These are phyloP conservation scores for Rhazya stricta DNA, from an alignment of 257 asterid genomes.

Conservation along the genomic window DNA sequence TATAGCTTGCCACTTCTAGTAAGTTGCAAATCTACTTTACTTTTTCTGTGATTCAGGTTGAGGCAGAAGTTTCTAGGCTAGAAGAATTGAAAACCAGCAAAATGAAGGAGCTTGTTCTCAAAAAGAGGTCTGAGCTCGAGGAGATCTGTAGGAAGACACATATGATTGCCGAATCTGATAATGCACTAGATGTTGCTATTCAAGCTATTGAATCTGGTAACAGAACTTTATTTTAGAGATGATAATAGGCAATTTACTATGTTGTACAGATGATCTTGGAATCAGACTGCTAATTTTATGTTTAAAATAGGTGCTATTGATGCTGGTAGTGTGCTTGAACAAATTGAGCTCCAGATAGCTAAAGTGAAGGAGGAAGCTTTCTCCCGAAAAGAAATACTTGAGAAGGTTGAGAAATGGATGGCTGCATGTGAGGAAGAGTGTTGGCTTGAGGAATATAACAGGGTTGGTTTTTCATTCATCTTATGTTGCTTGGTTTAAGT, in stretches of 20 bases:
- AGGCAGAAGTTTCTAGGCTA: constrained; percentile 79
- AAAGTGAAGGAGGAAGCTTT: constrained; percentile 88
- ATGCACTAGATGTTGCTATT: constrained; percentile 50
- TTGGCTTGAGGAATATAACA: constrained; percentile 98
- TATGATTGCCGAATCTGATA: constrained; percentile 60
- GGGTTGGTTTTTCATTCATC: constrained; percentile 45
- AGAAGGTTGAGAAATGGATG: constrained; percentile 96
- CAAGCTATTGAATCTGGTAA: constrained; percentile 92
- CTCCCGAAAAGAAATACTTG: constrained; percentile 86
- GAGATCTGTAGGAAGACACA: constrained; percentile 82
- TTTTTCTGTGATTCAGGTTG: constrained; percentile 49
- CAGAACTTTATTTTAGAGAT: constrained; percentile 9
- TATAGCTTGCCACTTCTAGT: not conserved
- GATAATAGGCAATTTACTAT: not conserved
- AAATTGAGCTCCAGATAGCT: constrained; percentile 84
- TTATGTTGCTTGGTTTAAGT: constrained; percentile 17
- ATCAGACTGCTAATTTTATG: constrained; percentile 20
- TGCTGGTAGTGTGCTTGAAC: constrained; percentile 79
- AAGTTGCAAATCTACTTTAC: constrained; percentile 2
- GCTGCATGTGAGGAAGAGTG: constrained; percentile 93
- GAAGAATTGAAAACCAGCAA: constrained; percentile 86
- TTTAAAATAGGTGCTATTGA: constrained; percentile 64
- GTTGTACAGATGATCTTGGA: not conserved
- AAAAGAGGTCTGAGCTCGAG: constrained; percentile 84
- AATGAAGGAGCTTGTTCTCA: constrained; percentile 93